Evolutionary conservation across 78 protist species (phyloP).

Genomic region (Dictyostelium brefeldianum): DNA sequence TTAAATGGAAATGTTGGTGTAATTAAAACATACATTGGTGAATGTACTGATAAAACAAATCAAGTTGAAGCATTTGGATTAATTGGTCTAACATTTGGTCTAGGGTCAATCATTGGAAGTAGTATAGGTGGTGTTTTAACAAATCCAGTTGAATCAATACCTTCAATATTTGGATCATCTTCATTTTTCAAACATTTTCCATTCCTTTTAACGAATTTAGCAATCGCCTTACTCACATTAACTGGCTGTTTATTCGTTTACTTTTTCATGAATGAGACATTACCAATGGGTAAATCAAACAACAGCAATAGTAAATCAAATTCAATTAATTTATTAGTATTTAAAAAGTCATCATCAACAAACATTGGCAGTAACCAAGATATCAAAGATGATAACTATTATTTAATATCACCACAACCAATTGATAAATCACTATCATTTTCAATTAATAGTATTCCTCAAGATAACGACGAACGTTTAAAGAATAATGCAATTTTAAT

Average conservation of each 20-base stretch:
- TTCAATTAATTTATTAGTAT: no score
- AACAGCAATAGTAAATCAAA: no score
- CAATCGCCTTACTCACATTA: neutral
- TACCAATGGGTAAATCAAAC: neutral
- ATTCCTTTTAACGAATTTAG: conserved; percentile 35
- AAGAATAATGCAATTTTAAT: no score
- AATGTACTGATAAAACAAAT: conserved; percentile 49
- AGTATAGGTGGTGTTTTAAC: conserved; percentile 43
- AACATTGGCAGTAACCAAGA: no score
- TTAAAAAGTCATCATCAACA: no score
- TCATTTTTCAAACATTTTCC: conserved; percentile 23
- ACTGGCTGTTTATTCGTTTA: conserved; percentile 37
- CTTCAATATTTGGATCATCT: conserved; percentile 15
- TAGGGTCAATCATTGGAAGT: conserved; percentile 62
- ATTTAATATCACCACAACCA: no score
- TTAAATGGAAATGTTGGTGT: conserved; percentile 77
- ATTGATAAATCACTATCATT: no score
- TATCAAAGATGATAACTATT: no score
- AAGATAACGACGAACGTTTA: no score
- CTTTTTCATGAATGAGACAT: conserved; percentile 61
- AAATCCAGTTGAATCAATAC: conserved; percentile 16
- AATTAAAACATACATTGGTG: conserved; percentile 73
- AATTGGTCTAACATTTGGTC: conserved; percentile 59
- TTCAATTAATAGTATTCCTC: no score
- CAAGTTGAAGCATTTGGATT: conserved; percentile 78